Evolutionary conservation across 139 green algal genomes (phyloP).

Genomic region (Picochlorum sp.): DNA sequence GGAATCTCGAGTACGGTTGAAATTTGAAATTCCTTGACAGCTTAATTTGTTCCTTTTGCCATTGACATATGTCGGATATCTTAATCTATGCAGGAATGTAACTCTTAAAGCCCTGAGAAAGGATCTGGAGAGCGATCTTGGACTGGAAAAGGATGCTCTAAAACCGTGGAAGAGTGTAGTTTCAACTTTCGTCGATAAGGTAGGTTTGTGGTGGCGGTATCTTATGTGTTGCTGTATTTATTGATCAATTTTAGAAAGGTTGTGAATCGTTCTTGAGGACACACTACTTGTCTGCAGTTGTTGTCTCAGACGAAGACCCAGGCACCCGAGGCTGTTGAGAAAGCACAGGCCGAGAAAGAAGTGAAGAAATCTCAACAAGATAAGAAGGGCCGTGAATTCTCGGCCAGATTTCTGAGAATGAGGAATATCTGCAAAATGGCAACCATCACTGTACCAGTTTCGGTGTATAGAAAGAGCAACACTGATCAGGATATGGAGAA

Average conservation of each 20-base stretch:
- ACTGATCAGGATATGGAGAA: constrained; percentile 9
- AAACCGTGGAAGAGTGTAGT: constrained; percentile 26
- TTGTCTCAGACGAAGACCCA: not conserved
- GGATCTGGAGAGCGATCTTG: constrained; percentile 23
- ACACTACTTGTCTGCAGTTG: not conserved
- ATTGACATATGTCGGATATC: not conserved
- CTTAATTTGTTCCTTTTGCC: not conserved
- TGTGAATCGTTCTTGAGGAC: no score
- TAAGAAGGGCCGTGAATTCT: constrained; percentile 7
- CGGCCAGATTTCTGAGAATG: not conserved
- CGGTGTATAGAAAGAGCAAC: constrained; percentile 26
- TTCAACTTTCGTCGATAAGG: constrained; percentile 19
- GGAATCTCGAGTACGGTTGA: constrained; percentile 22
- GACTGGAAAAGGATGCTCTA: constrained; percentile 17
- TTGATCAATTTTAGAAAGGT: no score
- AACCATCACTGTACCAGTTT: constrained; percentile 25
- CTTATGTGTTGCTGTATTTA: no score
- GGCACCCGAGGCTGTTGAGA: not conserved
- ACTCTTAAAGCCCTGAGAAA: constrained; percentile 15
- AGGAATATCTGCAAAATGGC: constrained; percentile 19
- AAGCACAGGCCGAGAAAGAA: constrained; percentile 2
- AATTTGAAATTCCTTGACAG: not conserved
- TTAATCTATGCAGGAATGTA: constrained; percentile 7
- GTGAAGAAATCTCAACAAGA: not conserved
- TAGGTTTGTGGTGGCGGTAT: not conserved